Percentiles rank a stretch among this genome's conserved stretches.
These are phyloP conservation scores for Pyrenophora tritici-repentis DNA, from an alignment of 2,329 filamentous ascomycete genomes.

Conservation along the genomic window DNA sequence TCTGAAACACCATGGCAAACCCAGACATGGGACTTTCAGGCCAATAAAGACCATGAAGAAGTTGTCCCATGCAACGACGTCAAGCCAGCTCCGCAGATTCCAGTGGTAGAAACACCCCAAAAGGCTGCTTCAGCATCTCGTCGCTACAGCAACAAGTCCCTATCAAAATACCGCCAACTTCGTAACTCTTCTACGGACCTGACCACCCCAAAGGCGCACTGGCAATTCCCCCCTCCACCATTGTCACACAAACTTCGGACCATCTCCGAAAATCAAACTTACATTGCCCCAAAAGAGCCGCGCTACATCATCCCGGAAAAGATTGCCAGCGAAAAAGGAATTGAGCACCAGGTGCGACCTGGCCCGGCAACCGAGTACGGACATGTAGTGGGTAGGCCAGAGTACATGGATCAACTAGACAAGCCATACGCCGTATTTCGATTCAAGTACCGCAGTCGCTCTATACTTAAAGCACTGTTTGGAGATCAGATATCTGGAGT, in stretches of 20 bases:
- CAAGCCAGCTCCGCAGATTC: background rate
- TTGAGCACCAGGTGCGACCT: conserved; percentile 40
- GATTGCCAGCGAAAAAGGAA: conserved; percentile 16
- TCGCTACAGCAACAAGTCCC: conserved; percentile 19
- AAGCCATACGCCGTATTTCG: conserved; percentile 53
- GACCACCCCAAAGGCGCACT: conserved; percentile 36
- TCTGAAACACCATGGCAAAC: background rate
- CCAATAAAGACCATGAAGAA: background rate
- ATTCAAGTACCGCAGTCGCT: conserved; percentile 53
- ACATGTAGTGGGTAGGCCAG: conserved; percentile 45
- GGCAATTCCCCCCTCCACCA: conserved; percentile 30
- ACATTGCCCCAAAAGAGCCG: conserved; percentile 34
- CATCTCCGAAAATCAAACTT: background rate
- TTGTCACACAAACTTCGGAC: background rate
- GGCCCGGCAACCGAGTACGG: conserved; percentile 47
- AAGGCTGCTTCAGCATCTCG: background rate
- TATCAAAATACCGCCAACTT: conserved; percentile 16
- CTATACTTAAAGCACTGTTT: conserved; percentile 44
- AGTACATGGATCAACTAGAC: conserved; percentile 48
- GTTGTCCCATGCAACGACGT: background rate
- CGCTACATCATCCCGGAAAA: conserved; percentile 25
- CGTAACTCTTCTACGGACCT: background rate
- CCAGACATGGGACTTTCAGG: background rate
- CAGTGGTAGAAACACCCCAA: background rate
- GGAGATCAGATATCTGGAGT: background rate